Base-by-base conservation (phyloP, 345 rosid species). In the Heritiera littoralis region DNA sequence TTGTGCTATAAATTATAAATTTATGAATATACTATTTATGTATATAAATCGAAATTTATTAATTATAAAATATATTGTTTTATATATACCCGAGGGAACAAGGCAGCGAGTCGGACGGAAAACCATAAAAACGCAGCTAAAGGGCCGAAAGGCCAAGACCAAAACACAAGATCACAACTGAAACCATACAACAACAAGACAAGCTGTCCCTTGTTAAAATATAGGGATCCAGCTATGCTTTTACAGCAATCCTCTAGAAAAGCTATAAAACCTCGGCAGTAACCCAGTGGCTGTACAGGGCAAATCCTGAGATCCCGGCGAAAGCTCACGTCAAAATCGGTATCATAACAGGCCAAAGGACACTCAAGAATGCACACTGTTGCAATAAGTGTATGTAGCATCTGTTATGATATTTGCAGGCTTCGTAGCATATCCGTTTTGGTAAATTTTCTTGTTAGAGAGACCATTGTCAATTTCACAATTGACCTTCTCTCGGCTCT, bases 311-410 rank as follows among this genome's bases (percentile, higher is more conserved):
- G 59, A 51, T 75, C 17, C 74, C 40, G 40, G 17, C 7, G 5
- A 65, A 75, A 63, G 23, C 49, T 72, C 51, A 59, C 0, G 69
- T 51, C 49, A 64, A 51, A 75, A 35, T 35, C 38, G 3, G 41
- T 14, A 20, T 71, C 20, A 72, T 58, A 46, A 74, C 5, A 30
- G 20, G n/a, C 18, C 32, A 58, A 56, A 18, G 40, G 13, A 45
- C n/a, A 35, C 52, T 87, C 87, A 94, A 78, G 86, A 83, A 79
- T 80, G 90, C 87, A 94, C 86, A n/a, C 92, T 82, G 40, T 88
- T 90, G 81, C 90, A 88, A 35, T 82, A 80, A 78, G 78, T 91
- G 86, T 87, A 91, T 70, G 84, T 75, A 75, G 85, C 90, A 81
- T 87, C 90, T 9, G 85, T 71, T 69, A 87, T 69, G 49, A 89